phyloP scores from a whole-genome alignment of 768 basidiomycete species.

The Antrodiella citrinella region DNA sequence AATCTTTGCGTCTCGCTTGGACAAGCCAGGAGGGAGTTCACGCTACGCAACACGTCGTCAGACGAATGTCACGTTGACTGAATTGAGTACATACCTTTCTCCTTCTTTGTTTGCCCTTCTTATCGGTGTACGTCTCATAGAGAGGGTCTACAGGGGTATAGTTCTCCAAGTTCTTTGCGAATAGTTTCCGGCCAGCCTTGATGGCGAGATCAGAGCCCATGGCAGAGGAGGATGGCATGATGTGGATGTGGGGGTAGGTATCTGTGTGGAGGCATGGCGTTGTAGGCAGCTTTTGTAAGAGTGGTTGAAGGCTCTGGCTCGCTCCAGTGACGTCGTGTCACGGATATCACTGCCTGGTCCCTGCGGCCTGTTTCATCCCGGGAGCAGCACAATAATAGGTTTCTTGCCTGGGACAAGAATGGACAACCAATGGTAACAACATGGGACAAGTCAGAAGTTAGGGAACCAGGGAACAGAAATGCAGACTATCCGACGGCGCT shows the following conservation, averaged over 20 bases:
- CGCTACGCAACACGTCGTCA: slow-evolving; percentile 36
- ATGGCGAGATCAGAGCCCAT: slow-evolving; percentile 17
- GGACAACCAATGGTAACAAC: no score
- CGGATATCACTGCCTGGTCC: background rate
- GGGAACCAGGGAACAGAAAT: no score
- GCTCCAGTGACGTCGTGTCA: background rate
- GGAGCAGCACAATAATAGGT: no score
- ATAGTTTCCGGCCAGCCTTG: slow-evolving; percentile 50
- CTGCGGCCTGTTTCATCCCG: background rate
- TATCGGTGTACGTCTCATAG: slow-evolving; percentile 57
- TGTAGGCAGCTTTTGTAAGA: background rate
- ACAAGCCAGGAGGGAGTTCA: slow-evolving; percentile 66
- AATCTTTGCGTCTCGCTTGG: slow-evolving; percentile 64
- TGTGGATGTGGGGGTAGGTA: background rate
- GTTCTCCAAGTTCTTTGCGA: slow-evolving; percentile 53
- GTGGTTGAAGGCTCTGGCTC: background rate
- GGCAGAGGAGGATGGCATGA: background rate
- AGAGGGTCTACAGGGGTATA: slow-evolving; percentile 70
- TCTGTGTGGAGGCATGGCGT: background rate
- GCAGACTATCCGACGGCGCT: no score
- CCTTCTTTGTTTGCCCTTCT: slow-evolving; percentile 46
- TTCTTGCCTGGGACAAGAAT: no score
- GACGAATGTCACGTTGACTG: background rate
- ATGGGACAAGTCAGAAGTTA: no score
- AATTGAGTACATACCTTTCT: slow-evolving; percentile 38